Evolutionary conservation across 73 alveolate genomes (phyloP).

Genomic region (Tetrahymena borealis): DNA sequence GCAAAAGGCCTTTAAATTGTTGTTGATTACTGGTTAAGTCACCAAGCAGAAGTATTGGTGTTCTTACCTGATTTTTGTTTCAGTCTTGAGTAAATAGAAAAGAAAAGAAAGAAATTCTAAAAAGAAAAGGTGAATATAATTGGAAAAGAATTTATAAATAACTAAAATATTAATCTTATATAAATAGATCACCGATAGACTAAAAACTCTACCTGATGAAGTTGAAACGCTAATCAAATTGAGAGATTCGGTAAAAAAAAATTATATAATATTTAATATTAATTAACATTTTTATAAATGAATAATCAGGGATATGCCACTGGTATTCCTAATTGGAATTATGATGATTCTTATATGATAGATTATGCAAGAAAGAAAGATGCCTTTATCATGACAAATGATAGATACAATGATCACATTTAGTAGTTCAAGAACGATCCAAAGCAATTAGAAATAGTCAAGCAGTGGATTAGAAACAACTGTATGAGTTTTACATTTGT

Average conservation of each 20-base stretch:
- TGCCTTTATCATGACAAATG: conserved; percentile 87
- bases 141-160: not conserved
- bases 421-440: conserved; percentile 51
- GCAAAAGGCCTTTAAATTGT: conserved; percentile 81
- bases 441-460: conserved; percentile 66
- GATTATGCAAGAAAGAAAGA: conserved; percentile 82
- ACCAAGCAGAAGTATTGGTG: conserved; percentile 76
- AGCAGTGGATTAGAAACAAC: conserved; percentile 78
- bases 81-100: conserved; percentile 59
- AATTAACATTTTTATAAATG: not conserved
- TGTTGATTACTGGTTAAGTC: conserved; percentile 76
- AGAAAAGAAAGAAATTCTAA: conserved; percentile 51
- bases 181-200: not conserved
- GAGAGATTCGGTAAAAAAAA: not conserved
- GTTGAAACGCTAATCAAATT: conserved; percentile 59
- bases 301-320: conserved; percentile 62
- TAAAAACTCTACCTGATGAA: conserved; percentile 66
- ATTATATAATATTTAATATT: not conserved
- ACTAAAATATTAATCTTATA: not conserved
- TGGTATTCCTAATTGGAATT: conserved; percentile 84
- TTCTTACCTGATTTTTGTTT: conserved; percentile 87
- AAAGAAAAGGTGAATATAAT: not conserved
- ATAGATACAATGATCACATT: conserved; percentile 84
- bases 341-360: conserved; percentile 91
- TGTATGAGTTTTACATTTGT: conserved; percentile 80